These are phyloP conservation scores for Coemansia sp. DNA, from an alignment of 192 early-diverging fungal genomes.

Conservation along the genomic window DNA sequence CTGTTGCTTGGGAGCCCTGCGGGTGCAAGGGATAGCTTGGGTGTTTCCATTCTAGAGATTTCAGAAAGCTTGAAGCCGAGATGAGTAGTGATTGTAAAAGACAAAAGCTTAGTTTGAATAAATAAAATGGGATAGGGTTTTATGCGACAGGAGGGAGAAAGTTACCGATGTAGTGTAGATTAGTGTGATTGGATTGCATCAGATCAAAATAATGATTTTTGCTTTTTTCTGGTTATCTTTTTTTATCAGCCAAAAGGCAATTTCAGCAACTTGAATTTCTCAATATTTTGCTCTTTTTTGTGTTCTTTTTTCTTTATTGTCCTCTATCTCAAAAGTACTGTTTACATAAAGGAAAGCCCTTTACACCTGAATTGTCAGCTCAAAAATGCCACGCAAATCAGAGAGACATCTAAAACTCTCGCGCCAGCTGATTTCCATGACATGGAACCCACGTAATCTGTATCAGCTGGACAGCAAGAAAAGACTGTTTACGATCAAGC, in stretches of 20 bases:
- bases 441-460: constrained; percentile 93
- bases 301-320: not conserved
- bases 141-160: too few relatives aligned
- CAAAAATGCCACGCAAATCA: constrained; percentile 45
- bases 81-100: not conserved
- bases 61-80: not conserved
- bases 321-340: not conserved
- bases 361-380: not conserved
- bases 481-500: constrained; percentile 41
- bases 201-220: too few relatives aligned
- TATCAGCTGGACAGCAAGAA: constrained; percentile 73
- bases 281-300: too few relatives aligned
- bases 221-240: too few relatives aligned
- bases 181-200: too few relatives aligned
- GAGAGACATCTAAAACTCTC: constrained; percentile 43
- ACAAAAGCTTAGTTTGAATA: not conserved
- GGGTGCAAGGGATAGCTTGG: constrained; percentile 6
- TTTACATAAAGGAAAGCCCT: not conserved
- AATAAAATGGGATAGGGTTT: not conserved
- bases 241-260: too few relatives aligned
- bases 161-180: too few relatives aligned
- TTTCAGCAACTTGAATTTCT: too few relatives aligned
- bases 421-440: constrained; percentile 83
- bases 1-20: not conserved
- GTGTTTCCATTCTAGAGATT: not conserved